Evolutionary conservation across 352 stramenopile species (phyloP).

Genomic region (Discostella stelligera): DNA sequence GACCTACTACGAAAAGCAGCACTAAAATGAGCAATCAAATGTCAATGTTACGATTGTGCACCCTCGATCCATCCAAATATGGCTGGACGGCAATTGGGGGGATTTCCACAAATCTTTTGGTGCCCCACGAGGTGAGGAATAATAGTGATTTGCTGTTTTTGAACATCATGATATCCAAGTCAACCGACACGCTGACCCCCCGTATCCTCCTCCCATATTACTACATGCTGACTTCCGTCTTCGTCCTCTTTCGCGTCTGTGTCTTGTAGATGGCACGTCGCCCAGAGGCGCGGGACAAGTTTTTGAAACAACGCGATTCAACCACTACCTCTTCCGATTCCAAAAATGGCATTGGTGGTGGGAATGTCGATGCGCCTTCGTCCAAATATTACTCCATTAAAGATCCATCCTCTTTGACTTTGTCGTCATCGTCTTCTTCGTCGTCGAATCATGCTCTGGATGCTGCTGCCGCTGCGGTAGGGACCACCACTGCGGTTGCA

Average conservation of each 20-base stretch:
- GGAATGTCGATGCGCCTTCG: neutral
- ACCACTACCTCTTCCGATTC: too few relatives aligned
- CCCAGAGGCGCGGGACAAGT: slow-evolving; percentile 20
- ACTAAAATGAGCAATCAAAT: neutral
- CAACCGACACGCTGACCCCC: neutral
- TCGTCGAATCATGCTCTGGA: neutral
- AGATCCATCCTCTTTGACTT: neutral
- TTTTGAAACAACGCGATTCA: slow-evolving; percentile 15
- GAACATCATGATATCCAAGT: neutral
- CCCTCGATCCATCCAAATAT: slow-evolving; percentile 68
- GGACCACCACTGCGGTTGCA: neutral
- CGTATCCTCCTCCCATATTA: neutral
- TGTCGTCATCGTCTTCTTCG: neutral
- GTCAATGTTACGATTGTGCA: slow-evolving; percentile 21
- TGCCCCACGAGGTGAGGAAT: slow-evolving; percentile 66
- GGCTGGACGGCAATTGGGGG: slow-evolving; percentile 74
- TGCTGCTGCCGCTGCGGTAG: neutral
- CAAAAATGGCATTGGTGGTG: neutral
- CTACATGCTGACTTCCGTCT: neutral
- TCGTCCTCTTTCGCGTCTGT: neutral
- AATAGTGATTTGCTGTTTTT: neutral
- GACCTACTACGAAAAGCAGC: too few relatives aligned
- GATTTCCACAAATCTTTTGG: slow-evolving; percentile 54
- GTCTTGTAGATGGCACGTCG: slow-evolving; percentile 27
- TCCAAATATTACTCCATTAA: slow-evolving; percentile 22